A percentile compares a stretch with the other conserved stretches of the same genome.
Evolutionary conservation across 495 filamentous ascomycete species (phyloP).

Genomic region (Terfezia claveryi): DNA sequence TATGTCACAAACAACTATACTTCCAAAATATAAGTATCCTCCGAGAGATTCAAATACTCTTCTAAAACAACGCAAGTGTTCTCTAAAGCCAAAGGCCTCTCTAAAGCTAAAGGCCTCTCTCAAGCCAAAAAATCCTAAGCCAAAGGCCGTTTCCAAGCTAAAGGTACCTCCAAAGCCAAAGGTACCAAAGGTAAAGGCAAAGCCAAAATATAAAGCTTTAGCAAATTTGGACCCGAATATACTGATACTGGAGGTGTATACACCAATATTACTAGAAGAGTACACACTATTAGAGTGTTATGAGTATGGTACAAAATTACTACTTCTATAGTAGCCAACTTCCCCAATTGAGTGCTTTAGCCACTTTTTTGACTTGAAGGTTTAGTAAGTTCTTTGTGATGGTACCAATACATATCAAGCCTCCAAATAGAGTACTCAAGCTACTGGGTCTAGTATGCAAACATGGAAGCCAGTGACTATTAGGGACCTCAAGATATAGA

Average conservation of each 20-base stretch:
- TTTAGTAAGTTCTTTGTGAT: not conserved
- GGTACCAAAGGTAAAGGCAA: no score
- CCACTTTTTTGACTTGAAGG: not conserved
- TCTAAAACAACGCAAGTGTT: no score
- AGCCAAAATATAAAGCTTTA: not conserved
- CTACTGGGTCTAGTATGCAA: no score
- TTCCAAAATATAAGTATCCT: no score
- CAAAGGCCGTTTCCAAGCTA: no score
- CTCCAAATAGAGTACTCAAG: not conserved
- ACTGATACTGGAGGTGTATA: not conserved
- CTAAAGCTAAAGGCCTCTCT: no score
- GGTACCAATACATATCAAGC: not conserved
- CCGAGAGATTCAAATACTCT: no score
- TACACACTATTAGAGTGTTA: not conserved
- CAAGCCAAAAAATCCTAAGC: no score
- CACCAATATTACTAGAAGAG: not conserved
- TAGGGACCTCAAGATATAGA: conserved; percentile 3
- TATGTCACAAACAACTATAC: no score
- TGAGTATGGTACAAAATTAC: not conserved
- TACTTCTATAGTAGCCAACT: not conserved
- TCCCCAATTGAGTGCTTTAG: not conserved
- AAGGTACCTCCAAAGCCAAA: no score
- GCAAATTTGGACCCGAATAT: not conserved
- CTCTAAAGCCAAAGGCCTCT: no score
- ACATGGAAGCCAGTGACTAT: not conserved